Base-by-base conservation (phyloP, 768 basidiomycete species). In the Phylloporus sp. region DNA sequence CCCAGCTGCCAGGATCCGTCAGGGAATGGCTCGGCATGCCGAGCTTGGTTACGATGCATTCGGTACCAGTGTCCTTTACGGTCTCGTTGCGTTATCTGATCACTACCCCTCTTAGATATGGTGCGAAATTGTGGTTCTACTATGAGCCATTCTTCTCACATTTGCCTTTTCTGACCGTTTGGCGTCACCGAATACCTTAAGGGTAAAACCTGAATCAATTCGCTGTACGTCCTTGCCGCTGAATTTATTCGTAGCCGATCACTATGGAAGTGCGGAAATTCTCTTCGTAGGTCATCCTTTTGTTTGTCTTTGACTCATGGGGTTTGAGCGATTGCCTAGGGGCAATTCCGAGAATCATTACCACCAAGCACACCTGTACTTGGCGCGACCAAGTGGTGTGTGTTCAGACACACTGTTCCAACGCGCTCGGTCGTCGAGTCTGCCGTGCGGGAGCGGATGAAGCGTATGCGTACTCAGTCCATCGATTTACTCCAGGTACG, bases 371-470 rank as follows among this genome's bases (percentile, higher is more conserved):
- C 69, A 29, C 56, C 65, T 4, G 73, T 86, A 9, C 51, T 90
- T 21, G 84, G 86, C 34, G 86, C 84, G 2, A 92, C 90, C 3
- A 92, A 92, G 61, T 92, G 86, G 87, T 90, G 88, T 62, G 78
- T 88, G 13, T 90, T 90, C 69, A 72, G 76, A 47, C 67, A 69
- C 23, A 69, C 71, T 14, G 65, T 65, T 13, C 70, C 78, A 2
- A 75, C 84, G 4, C 78, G 77, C 7, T 63, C 71, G 24, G 64
- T 74, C 42, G 85, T 89, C 39, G 72, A 81, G 54, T 74, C 74
- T 9, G 83, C 78, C 9, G 74, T 90, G 13, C 72, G 75, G 49
- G 86, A 90, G 56, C 80, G 88, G 40, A 74, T 85, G 67, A 71
- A 74, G 21, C 81, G 85, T 29, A 87, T 85, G 80, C 75, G 74